Evolutionary conservation across 208 protist genomes (phyloP).

Genomic region (Leishmania major): DNA sequence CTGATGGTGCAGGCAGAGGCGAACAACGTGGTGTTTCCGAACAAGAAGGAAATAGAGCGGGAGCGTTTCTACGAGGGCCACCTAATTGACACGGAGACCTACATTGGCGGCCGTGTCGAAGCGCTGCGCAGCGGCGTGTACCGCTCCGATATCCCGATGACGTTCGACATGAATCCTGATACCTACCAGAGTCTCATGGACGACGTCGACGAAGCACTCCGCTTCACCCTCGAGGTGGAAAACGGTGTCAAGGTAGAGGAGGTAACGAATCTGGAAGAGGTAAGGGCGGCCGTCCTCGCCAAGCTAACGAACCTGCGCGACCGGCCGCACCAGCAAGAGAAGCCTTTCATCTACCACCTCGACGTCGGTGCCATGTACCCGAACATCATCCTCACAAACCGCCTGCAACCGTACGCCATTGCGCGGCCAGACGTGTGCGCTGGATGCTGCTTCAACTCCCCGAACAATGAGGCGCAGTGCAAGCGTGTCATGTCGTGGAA

Average conservation of each 20-base stretch:
- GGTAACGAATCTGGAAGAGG: constrained; percentile 95
- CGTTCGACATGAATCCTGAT: constrained; percentile 94
- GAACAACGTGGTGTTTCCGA: constrained; percentile 99
- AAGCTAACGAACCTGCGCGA: constrained; percentile 91
- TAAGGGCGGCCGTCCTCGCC: constrained; percentile 62
- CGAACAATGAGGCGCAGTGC: constrained; percentile 94
- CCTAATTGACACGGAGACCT: constrained; percentile 99
- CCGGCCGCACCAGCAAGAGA: constrained; percentile 71
- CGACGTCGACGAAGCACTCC: constrained; percentile 91
- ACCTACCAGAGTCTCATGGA: constrained; percentile 95
- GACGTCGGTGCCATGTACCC: constrained; percentile 99
- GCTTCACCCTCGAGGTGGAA: constrained; percentile 93
- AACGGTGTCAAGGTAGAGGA: constrained; percentile 85
- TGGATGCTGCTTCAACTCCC: constrained; percentile 97
- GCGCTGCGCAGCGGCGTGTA: constrained; percentile 97
- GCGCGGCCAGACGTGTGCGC: constrained; percentile 96
- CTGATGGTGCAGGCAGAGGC: constrained; percentile 98
- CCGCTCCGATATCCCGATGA: constrained; percentile 95
- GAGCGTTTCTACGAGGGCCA: constrained; percentile 97
- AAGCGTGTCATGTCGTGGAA: constrained; percentile 98
- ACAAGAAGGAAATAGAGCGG: constrained; percentile 95
- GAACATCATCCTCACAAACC: constrained; percentile 99
- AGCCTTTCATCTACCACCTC: constrained; percentile 99
- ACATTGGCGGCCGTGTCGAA: constrained; percentile 98
- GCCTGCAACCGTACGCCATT: constrained; percentile 98